Conservation (phyloP, 495 filamentous ascomycete genomes). For the Podospora pseudoanserina region DNA sequence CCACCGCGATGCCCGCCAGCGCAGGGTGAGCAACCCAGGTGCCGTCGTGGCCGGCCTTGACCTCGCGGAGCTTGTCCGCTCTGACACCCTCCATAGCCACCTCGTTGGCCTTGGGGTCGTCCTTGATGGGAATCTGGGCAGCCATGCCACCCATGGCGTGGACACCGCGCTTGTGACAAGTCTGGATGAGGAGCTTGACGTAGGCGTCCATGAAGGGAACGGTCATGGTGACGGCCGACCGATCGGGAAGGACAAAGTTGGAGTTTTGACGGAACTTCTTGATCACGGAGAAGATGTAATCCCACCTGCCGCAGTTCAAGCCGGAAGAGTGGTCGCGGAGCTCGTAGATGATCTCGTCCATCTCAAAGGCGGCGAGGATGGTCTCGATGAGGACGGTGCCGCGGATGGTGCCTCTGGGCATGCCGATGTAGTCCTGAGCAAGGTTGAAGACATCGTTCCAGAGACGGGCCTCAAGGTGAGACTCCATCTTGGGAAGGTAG, state of each 20-base stretch:
- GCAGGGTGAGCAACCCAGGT: slow-evolving; percentile 97
- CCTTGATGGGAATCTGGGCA: slow-evolving; percentile 97
- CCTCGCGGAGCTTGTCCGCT: slow-evolving; percentile 95
- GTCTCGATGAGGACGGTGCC: slow-evolving; percentile 98
- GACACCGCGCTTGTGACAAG: slow-evolving; percentile 90
- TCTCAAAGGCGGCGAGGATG: slow-evolving; percentile 98
- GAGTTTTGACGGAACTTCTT: slow-evolving; percentile 98
- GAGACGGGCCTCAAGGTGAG: slow-evolving; percentile 90
- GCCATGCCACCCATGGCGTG: slow-evolving; percentile 99
- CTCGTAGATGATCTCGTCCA: slow-evolving; percentile 99
- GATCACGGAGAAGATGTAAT: slow-evolving; percentile 99
- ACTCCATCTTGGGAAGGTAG: slow-evolving; percentile 99
- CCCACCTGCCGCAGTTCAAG: slow-evolving; percentile 98
- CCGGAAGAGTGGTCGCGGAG: slow-evolving; percentile 94
- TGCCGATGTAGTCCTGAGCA: slow-evolving; percentile 84
- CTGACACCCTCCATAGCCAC: slow-evolving; percentile 90
- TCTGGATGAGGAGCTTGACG: slow-evolving; percentile 91
- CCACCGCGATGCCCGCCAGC: slow-evolving; percentile 79
- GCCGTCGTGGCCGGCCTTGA: slow-evolving; percentile 91
- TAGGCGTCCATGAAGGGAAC: slow-evolving; percentile 99
- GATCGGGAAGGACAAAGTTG: slow-evolving; percentile 90
- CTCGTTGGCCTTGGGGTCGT: slow-evolving; percentile 84
- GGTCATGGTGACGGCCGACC: slow-evolving; percentile 91
- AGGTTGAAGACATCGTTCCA: slow-evolving; percentile 99
- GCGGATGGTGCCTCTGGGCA: slow-evolving; percentile 88